phyloP scores from a whole-genome alignment of 768 basidiomycete species.

The Tylopilus sp. region DNA sequence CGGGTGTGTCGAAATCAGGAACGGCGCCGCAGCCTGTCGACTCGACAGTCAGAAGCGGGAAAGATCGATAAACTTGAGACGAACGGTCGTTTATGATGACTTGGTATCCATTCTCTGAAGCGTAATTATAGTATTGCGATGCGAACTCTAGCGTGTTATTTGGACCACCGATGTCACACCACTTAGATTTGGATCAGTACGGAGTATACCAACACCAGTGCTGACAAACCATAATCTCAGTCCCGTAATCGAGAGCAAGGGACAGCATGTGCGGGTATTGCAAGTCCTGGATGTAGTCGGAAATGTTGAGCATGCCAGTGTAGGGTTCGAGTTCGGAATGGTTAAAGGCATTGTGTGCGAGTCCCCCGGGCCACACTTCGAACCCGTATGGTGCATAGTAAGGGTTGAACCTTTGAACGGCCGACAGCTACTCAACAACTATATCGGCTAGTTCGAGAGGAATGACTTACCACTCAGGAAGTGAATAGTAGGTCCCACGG shows the following conservation, averaged over 20 bases:
- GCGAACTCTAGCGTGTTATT: constrained; percentile 46
- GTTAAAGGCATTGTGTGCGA: constrained; percentile 51
- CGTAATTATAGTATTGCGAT: constrained; percentile 43
- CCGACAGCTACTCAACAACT: not conserved
- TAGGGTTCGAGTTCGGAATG: constrained; percentile 48
- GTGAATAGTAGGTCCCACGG: constrained; percentile 56
- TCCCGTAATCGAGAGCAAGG: constrained; percentile 43
- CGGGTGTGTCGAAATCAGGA: constrained; percentile 55
- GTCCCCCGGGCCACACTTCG: constrained; percentile 47
- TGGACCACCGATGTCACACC: constrained; percentile 57
- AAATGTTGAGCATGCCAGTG: constrained; percentile 45
- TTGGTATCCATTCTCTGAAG: constrained; percentile 40
- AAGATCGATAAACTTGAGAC: constrained; percentile 5
- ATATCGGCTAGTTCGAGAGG: not conserved
- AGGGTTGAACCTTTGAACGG: constrained; percentile 59
- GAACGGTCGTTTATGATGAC: constrained; percentile 45
- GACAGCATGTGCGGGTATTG: constrained; percentile 51
- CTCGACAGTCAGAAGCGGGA: not conserved
- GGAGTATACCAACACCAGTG: not conserved
- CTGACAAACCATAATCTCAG: constrained; percentile 50
- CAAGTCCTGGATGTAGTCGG: constrained; percentile 50
- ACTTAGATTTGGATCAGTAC: constrained; percentile 29
- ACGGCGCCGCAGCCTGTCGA: constrained; percentile 44
- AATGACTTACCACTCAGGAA: constrained; percentile 48
- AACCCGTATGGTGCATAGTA: constrained; percentile 51